Evolutionary conservation across 192 early-diverging fungal genomes (phyloP), one percentile per base, ranked within the genome.

Genomic region (Entomortierella chlamydospora): DNA sequence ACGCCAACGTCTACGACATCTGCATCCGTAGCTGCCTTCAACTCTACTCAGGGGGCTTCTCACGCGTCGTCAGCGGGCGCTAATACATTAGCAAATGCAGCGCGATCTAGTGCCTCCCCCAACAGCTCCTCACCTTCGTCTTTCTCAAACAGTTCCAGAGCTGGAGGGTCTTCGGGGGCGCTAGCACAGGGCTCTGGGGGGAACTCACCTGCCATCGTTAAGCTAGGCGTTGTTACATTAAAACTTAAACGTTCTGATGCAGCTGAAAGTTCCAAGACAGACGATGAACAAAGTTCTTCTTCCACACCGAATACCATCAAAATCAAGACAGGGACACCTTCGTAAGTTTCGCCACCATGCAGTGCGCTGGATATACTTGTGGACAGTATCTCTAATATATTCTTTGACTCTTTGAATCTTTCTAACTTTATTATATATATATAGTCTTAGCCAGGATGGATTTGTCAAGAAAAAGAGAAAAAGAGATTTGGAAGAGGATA

Each of bases 221-320:
- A 79, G 28, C 68, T 61, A 25, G 73, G 73, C 9, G 73, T 77
- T 11, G 66, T 77, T 18, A 77, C 73, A 4, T 37, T 77, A 33
- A 79, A 79, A 15, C 29, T 79, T 22, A 79, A 79, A 52, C 76
- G 76, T 15, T 70, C 76, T 26, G 76, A 79, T 61, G 76, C 68
- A 31, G 57, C 76, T 39, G 68, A 64, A 51, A 65, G 58, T 23
- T 59, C 57, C 15, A 66, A 70, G 37, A 70, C 63, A 11, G 76
- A 79, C 18, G 68, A 70, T 31, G 76, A 79, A 23, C 74, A 59
- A 26, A 66, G 53, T 65, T 17, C 63, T 22, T 23, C 49, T 17
- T 79, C 68, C 3, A 70, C 56, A 22, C 62, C 76, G 15, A 70
- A 60, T 37, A 70, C 76, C 2, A 64, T 70, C 68, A 79, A 70